Conservation (phyloP, 805 yeast species). For the Sugiyamaella boreocaroliniensis region DNA sequence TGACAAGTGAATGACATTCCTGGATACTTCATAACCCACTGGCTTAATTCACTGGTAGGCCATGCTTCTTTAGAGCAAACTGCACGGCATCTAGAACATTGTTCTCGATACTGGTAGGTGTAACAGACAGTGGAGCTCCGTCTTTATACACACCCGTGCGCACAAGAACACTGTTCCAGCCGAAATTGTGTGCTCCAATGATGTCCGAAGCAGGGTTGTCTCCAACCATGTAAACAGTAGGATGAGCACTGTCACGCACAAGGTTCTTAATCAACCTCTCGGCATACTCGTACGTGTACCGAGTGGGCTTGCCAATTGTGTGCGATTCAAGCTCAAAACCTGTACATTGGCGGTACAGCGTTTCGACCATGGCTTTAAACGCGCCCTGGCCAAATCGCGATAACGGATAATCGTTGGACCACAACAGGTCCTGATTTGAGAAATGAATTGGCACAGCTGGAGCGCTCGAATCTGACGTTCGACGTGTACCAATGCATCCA, state of each 20-base stretch:
- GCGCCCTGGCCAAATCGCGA: constrained; percentile 94
- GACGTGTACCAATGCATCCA: constrained; percentile 60
- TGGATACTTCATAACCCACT: neutral
- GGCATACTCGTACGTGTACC: constrained; percentile 75
- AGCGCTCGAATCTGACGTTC: constrained; percentile 37
- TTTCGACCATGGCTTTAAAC: constrained; percentile 56
- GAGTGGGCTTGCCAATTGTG: constrained; percentile 76
- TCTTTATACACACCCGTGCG: constrained; percentile 82
- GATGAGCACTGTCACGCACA: constrained; percentile 9
- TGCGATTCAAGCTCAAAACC: constrained; percentile 47
- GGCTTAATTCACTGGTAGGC: neutral
- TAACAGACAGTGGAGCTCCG: constrained; percentile 34
- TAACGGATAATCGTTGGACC: constrained; percentile 75
- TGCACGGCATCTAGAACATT: constrained; percentile 49
- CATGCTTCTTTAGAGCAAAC: constrained; percentile 12
- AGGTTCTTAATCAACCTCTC: constrained; percentile 56
- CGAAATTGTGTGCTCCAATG: constrained; percentile 75
- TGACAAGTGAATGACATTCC: too few species aligned
- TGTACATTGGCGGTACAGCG: constrained; percentile 50
- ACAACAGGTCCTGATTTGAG: constrained; percentile 74
- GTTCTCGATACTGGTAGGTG: constrained; percentile 47
- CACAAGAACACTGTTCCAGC: constrained; percentile 84
- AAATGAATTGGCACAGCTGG: constrained; percentile 61
- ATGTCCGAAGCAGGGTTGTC: constrained; percentile 95
- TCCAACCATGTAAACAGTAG: constrained; percentile 80